Evolutionary conservation across 305 asterid species (phyloP), one percentile per base, ranked within the genome.

Genomic region (Andrographis paniculata): DNA sequence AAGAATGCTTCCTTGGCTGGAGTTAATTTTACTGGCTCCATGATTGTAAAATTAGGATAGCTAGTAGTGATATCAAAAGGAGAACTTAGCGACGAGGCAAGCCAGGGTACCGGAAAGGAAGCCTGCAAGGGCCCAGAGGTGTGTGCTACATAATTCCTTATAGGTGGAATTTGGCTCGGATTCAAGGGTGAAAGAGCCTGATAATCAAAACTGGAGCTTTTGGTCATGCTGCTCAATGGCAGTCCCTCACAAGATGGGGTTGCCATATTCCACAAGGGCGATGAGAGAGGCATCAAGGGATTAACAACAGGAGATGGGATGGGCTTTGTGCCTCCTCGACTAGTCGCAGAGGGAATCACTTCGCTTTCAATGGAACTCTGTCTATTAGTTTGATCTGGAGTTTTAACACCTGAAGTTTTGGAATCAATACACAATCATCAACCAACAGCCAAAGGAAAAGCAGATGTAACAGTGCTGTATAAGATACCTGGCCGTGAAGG

Each of bases 181-280:
- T 62, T 76, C 75, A 77, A 60, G 23, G 92, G 74, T 45, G 87
- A 73, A 60, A 71, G 65, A 19, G 86, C 59, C 69, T 61, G 84
- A 60, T 77, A 73, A 71, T 77, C 87, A 55, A 72, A 45, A 64
- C 53, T 61, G 45, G 76, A 55, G 60, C 75, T 67, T 73, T 75
- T 70, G 42, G 62, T 46, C 45, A 60, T 57, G 69, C 67, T 68
- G 60, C 71, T 70, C 17, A 80, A 65, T 3, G 73, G 81, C 35
- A 66, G 62, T 43, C 73, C 72, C 60, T 76, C 94, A 63, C 75
- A 59, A 22, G 93, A 66, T 24, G 94, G 89, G 45, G 76, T 70
- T 53, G 82, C 51, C 38, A 76, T 68, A 60, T 59, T 80, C 94
- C 94, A 80, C 59, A 83, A 77, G 51, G 94, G 87, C 10, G 94